These are phyloP conservation scores for Mikania micrantha DNA, from an alignment of 129 eudicot genomes.

Conservation along the genomic window DNA sequence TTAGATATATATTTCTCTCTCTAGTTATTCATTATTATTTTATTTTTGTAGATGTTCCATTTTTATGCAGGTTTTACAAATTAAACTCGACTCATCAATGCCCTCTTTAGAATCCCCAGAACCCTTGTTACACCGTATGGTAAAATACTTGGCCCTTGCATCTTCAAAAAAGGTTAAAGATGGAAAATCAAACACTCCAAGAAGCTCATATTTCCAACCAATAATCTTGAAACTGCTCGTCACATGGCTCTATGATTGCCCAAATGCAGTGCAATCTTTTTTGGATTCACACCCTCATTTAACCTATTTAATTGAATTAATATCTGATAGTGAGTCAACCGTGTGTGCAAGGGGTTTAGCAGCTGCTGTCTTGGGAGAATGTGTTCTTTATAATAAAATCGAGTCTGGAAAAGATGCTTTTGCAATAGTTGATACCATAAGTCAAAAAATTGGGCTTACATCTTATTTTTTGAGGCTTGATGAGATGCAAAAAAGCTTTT, in stretches of 20 bases:
- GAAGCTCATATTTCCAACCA: constrained; percentile 52
- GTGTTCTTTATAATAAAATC: constrained; percentile 56
- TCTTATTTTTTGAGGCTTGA: constrained; percentile 74
- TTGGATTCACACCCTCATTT: constrained; percentile 87
- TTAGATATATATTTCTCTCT: neutral
- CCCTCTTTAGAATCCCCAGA: constrained; percentile 60
- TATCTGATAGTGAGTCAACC: constrained; percentile 50
- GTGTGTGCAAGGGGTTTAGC: constrained; percentile 74
- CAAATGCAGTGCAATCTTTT: constrained; percentile 77
- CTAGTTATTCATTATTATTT: neutral
- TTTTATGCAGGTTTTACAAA: constrained; percentile 61
- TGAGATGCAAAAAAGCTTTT: constrained; percentile 73
- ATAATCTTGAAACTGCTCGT: constrained; percentile 75
- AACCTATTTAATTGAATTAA: constrained; percentile 69
- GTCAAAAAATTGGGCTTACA: constrained; percentile 79
- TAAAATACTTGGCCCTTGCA: constrained; percentile 87
- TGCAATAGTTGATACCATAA: constrained; percentile 70
- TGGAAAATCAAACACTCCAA: constrained; percentile 51
- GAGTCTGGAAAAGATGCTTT: constrained; percentile 66
- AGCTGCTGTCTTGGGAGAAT: constrained; percentile 76
- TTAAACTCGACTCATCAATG: constrained; percentile 63
- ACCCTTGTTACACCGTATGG: constrained; percentile 87
- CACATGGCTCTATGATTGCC: constrained; percentile 75
- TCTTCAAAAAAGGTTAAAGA: constrained; percentile 66
- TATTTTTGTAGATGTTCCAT: neutral